Base-by-base conservation (phyloP, 2,329 filamentous ascomycete species). In the Fusarium neocosmosporiellum region DNA sequence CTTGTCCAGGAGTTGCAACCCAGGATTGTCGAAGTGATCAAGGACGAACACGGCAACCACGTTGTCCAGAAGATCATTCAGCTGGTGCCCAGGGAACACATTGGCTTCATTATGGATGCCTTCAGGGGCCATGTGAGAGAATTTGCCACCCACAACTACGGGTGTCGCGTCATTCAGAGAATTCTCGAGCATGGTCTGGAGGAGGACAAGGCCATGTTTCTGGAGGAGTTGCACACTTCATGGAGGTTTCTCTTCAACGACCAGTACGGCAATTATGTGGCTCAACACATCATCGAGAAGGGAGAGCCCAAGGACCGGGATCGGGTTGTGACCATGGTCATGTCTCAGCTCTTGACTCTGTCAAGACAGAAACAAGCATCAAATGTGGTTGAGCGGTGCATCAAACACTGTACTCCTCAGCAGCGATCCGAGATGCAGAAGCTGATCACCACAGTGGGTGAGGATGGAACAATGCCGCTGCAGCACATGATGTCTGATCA, bases 331-430 rank as follows among this genome's bases (percentile, higher is more conserved):
- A 83, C 87, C 29, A 85, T 94, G 54, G 92, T 98, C 72, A 91
- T 92, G 72, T 86, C 87, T 14, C 89, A 94, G 65, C 85, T 98
- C 3, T 83, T 98, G 41, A 84, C 85, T 2, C 91, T 94, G 76
- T 98, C 95, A 29, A 98, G 95, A 85, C 94, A 98, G 85, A 99
- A 99, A 81, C 97, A 94, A 78, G 96, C 96, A 1, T 98, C 95
- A 78, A 98, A 99, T 77, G 96, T 99, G 4, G 96, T 99, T 1
- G 96, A 99, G 83, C 96, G 94, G 82, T 97, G 95, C 79, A 92
- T 98, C 68, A 86, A 92, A 63, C 89, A 88, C 74, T 94, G 94
- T 22, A 90, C 90, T 1, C 84, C 88, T 22, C 86, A 91, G 59
- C 93, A 97, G 79, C 91, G 93, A 59, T 88, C 86, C 36, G 86